Base-by-base conservation (phyloP, 331 rosid species). In the Stylosanthes scabra region DNA sequence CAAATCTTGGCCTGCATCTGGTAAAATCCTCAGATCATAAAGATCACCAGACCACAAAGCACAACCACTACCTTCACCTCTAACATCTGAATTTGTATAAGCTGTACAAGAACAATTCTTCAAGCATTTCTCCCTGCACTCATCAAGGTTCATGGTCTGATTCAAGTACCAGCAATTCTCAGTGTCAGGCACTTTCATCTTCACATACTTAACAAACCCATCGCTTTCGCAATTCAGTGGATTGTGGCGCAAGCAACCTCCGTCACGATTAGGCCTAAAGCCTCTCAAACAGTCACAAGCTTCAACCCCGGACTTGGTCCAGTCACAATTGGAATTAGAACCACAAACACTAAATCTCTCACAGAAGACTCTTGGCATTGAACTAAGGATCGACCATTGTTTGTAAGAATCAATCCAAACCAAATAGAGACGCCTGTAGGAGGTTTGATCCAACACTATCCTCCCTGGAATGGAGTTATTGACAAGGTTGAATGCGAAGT, bases 271-370 rank as follows among this genome's bases (percentile, higher is more conserved):
- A 6, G 85, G 81, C 65, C 16, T 62, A 47, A 83, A 83, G 1
- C 88, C 88, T 60, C 64, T 44, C 37, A 84, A 77, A 58, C 88
- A 84, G 2, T 68, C 51, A 58, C 83, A 84, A 59, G 27, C 15
- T 3, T 31, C 37, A 61, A 6, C 3, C 0, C 83, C 78, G 6
- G 44, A 16, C 12, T 62, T 56, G 16, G 39, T 37, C 16, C 16
- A 14, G 15, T 60, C 44, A 60, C 87, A 86, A 9, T 76, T 55
- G 25, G 86, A 82, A 73, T 68, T 63, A 1, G 85, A 12, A 11
- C 87, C 89, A 74, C 83, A 86, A 8, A 58, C 60, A 2, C 78
- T 76, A 67, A 73, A 83, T 8, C 44, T 45, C 42, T 86, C 89
- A 66, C 87, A 85, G 25, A 29, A 37, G 42, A 78, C 89, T 41